Base-by-base conservation (phyloP, 352 stramenopile species). In the Stephanocyclus meneghinianus region DNA sequence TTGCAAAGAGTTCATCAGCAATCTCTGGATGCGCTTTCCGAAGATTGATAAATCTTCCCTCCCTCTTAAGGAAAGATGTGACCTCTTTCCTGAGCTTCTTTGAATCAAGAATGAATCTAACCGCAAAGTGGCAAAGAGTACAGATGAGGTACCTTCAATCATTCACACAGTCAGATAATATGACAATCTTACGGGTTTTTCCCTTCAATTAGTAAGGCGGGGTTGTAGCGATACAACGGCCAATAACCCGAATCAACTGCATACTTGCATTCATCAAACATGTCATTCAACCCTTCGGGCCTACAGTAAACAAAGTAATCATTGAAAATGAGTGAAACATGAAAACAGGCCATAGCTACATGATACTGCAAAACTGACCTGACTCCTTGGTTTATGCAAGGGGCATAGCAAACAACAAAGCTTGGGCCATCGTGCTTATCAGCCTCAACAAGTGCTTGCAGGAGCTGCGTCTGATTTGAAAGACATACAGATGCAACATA, bases 201-300 rank as follows among this genome's bases (percentile, higher is more conserved):
- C 18, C 50, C 50, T 30, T 59, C 16, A 32, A 94, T 89, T 7
- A 95, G 83, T 53, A 92, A 55, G 60, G 82, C 55, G 42, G 94
- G 94, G 78, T 96, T 95, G 88, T 95, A 97, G 0, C 93, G 91
- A 86, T 97, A 97, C n/a, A 97, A 76, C 55, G 94, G 95, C 94
- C 94, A 97, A 85, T 97, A 97, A 26, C 94, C 95, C 13, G 80
- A 91, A 60, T 93, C 91, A 55, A 97, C 93, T 29, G 95, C 95
- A 80, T 95, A 91, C 29, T 90, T 88, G 21, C 92, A 96, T 72
- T 97, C 95, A 78, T 96, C 92, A 80, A 96, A 93, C 78, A 83
- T 83, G 51, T 81, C 74, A 68, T 77, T 81, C 60, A 77, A 32
- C 32, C 65, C 71, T 37, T 78, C 71, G 29, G 71, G 71, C 32